phyloP scores from a whole-genome alignment of 768 basidiomycete species.

The Auriscalpium microsporum region DNA sequence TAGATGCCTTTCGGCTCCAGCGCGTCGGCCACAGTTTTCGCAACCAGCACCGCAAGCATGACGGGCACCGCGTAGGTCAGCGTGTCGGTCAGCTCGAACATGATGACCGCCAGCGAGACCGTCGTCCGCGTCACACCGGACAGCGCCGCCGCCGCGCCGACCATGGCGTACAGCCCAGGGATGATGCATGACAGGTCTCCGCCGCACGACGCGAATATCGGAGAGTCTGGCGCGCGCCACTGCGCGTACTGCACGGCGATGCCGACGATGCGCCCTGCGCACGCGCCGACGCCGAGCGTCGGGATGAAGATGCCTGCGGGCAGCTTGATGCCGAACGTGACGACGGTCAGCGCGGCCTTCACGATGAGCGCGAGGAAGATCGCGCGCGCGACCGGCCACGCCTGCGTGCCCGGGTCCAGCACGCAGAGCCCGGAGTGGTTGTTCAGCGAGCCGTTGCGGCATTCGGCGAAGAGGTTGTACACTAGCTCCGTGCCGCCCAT shows the following conservation, averaged over 20 bases:
- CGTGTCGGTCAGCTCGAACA: slow-evolving; percentile 90
- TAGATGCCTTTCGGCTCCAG: slow-evolving; percentile 93
- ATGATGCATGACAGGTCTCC: slow-evolving; percentile 68
- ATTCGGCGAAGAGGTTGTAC: slow-evolving; percentile 86
- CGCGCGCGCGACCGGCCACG: slow-evolving; percentile 53
- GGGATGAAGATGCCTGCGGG: slow-evolving; percentile 97
- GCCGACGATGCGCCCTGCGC: slow-evolving; percentile 83
- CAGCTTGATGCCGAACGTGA: slow-evolving; percentile 89
- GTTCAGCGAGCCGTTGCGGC: slow-evolving; percentile 46
- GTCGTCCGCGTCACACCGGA: slow-evolving; percentile 95
- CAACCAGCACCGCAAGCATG: slow-evolving; percentile 82
- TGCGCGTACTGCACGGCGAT: slow-evolving; percentile 73
- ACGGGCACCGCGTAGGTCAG: slow-evolving; percentile 88
- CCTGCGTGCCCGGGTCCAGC: slow-evolving; percentile 44
- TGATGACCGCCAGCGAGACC: slow-evolving; percentile 92
- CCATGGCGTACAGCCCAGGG: slow-evolving; percentile 92
- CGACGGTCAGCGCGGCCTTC: slow-evolving; percentile 70
- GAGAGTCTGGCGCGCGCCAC: slow-evolving; percentile 46
- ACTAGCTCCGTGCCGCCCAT: slow-evolving; percentile 97
- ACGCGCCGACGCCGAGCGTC: slow-evolving; percentile 89
- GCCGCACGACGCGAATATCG: slow-evolving; percentile 58
- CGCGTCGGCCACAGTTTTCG: slow-evolving; percentile 84
- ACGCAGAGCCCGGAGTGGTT: slow-evolving; percentile 66
- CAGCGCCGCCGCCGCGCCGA: slow-evolving; percentile 88
- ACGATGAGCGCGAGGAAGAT: slow-evolving; percentile 74